These are phyloP conservation scores for Quercus tomentella DNA, from an alignment of 331 rosid genomes.

Conservation along the genomic window DNA sequence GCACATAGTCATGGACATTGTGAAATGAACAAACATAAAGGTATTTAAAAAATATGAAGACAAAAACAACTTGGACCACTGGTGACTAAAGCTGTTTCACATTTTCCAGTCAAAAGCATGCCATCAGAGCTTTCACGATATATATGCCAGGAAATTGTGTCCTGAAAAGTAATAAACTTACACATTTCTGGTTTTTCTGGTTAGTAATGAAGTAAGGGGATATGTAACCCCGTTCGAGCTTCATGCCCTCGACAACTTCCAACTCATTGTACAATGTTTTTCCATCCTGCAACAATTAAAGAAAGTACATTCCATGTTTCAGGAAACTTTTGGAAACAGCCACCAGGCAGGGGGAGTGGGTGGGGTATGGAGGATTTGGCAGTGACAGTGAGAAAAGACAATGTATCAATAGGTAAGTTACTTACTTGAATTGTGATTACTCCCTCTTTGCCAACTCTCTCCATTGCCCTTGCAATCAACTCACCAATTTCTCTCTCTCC, in stretches of 20 bases:
- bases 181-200: constrained; percentile 86
- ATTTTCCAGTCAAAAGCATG: not conserved
- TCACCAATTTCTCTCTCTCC: constrained; percentile 98
- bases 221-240: constrained; percentile 84
- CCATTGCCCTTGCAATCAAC: constrained; percentile 97
- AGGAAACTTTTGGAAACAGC: not conserved
- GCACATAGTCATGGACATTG: not conserved
- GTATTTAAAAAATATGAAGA: not conserved
- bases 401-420: constrained; percentile 1
- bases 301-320: not conserved
- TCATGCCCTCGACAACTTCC: constrained; percentile 97
- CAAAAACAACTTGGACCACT: not conserved
- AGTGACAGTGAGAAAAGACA: not conserved
- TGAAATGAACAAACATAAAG: not conserved
- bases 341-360: not conserved
- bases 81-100: too few species aligned
- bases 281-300: constrained; percentile 66
- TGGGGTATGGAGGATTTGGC: not conserved
- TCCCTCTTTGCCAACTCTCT: constrained; percentile 97
- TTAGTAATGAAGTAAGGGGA: constrained; percentile 88
- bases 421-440: constrained; percentile 94
- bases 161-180: constrained; percentile 29
- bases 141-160: not conserved
- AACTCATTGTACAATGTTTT: constrained; percentile 76
- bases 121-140: not conserved